Conservation (phyloP, 108 stramenopile genomes). For the Phaeodactylum tricornutum region DNA sequence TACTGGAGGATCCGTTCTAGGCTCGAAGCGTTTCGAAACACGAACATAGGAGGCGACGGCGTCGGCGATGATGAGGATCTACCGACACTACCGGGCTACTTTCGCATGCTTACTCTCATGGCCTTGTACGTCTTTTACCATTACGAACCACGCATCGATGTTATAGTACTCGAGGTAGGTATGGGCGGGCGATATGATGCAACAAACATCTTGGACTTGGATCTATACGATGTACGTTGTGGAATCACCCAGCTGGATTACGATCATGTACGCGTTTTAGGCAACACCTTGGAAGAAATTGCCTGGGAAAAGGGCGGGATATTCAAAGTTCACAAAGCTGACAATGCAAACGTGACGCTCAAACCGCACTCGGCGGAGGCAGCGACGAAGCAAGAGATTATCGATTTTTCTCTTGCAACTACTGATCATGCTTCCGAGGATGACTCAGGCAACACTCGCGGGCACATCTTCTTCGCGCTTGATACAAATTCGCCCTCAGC, state of each 20-base stretch:
- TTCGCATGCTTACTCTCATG: slow-evolving; percentile 86
- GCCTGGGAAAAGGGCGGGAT: slow-evolving; percentile 96
- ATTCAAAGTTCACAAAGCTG: slow-evolving; percentile 41
- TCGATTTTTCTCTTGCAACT: neutral
- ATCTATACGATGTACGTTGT: slow-evolving; percentile 5
- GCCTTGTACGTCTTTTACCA: slow-evolving; percentile 52
- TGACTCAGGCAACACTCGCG: neutral
- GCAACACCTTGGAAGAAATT: slow-evolving; percentile 74
- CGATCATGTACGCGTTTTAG: slow-evolving; percentile 85
- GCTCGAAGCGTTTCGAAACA: slow-evolving; percentile 15
- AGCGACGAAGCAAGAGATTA: neutral
- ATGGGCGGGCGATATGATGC: slow-evolving; percentile 94
- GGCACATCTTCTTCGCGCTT: slow-evolving; percentile 9
- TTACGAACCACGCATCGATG: slow-evolving; percentile 45
- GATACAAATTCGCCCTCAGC: slow-evolving; percentile 20
- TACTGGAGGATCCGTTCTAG: slow-evolving; percentile 55
- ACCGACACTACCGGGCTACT: slow-evolving; percentile 73
- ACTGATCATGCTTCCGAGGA: neutral
- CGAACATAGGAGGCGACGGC: neutral
- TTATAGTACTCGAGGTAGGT: slow-evolving; percentile 85
- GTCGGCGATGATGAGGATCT: slow-evolving; percentile 14
- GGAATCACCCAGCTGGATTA: slow-evolving; percentile 36
- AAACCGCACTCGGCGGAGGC: neutral
- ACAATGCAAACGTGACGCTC: slow-evolving; percentile 6
- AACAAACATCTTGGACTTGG: slow-evolving; percentile 75